Percentiles rank a stretch among this genome's conserved stretches.
These are phyloP conservation scores for Gymnopus androsaceus DNA, from an alignment of 1,284 basidiomycete genomes.

Conservation along the genomic window DNA sequence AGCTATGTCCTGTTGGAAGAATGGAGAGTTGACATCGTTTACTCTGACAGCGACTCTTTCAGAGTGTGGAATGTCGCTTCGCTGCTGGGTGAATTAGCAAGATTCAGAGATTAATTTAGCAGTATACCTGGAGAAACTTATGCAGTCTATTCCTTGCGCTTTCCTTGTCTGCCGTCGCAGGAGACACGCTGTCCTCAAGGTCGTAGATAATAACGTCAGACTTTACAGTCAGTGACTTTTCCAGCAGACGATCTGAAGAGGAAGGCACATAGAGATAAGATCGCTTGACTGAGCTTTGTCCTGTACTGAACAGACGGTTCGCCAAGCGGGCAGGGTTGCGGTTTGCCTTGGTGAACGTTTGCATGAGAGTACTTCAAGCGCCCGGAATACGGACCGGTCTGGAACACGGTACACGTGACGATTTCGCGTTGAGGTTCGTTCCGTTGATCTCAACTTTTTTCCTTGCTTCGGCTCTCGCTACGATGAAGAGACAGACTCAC, in stretches of 20 bases:
- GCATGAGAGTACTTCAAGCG: too few relatives aligned
- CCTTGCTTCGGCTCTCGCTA: not conserved
- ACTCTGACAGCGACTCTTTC: constrained; percentile 72
- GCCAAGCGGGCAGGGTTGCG: not conserved
- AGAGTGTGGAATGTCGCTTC: constrained; percentile 41
- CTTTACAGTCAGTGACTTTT: constrained; percentile 65
- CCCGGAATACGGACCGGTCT: not conserved
- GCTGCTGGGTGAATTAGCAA: constrained; percentile 23
- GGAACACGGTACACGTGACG: constrained; percentile 18
- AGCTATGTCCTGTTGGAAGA: constrained; percentile 71
- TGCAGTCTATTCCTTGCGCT: constrained; percentile 60
- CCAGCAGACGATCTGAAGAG: constrained; percentile 78
- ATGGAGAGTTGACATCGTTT: constrained; percentile 73
- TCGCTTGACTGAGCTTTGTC: constrained; percentile 39
- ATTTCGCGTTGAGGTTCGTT: constrained; percentile 1
- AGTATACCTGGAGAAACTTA: constrained; percentile 59
- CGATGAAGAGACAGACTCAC: constrained; percentile 6
- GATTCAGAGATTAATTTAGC: not conserved
- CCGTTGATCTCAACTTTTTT: constrained; percentile 16
- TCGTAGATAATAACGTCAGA: constrained; percentile 86
- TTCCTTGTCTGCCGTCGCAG: constrained; percentile 58
- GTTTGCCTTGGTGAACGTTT: not conserved
- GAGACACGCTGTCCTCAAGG: constrained; percentile 81
- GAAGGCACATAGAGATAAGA: constrained; percentile 78
- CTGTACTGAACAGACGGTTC: not conserved